These are phyloP conservation scores for Neospermospora avenae DNA, from an alignment of 2,329 filamentous ascomycete species.

Conservation along the genomic window DNA sequence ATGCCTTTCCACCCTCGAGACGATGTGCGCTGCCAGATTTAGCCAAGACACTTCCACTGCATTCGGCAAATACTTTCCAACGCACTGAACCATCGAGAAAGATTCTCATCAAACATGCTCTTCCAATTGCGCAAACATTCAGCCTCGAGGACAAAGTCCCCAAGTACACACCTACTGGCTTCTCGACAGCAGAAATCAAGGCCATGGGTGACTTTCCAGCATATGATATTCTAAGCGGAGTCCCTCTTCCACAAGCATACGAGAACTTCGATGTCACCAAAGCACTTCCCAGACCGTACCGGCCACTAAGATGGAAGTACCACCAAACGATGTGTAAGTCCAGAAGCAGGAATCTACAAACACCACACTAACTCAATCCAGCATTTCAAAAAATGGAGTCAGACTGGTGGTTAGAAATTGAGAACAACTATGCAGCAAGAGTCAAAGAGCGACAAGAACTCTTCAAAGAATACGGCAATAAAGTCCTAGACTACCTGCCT, in stretches of 20 bases:
- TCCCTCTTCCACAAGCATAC: conserved; percentile 66
- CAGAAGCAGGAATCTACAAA: not conserved
- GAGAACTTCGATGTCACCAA: conserved; percentile 63
- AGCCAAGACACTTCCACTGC: conserved; percentile 20
- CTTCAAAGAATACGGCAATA: conserved; percentile 58
- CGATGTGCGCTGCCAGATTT: conserved; percentile 28
- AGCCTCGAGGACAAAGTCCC: conserved; percentile 25
- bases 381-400: conserved; percentile 74
- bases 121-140: conserved; percentile 29
- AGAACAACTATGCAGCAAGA: conserved; percentile 65
- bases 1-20: conserved; percentile 31
- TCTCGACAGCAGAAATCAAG: conserved; percentile 66
- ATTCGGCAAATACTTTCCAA: conserved; percentile 21
- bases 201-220: conserved; percentile 74
- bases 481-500: conserved; percentile 65
- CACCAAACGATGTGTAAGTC: conserved; percentile 86
- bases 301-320: conserved; percentile 80
- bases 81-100: conserved; percentile 21
- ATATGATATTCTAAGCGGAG: conserved; percentile 70
- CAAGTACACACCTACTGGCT: conserved; percentile 62
- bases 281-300: conserved; percentile 70
- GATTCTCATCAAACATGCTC: conserved; percentile 19
- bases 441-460: conserved; percentile 67
- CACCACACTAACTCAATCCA: conserved; percentile 37
- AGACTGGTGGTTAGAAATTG: conserved; percentile 88